Conservation (phyloP, 192 early-diverging fungal species). For the Umbelopsis vinacea region DNA sequence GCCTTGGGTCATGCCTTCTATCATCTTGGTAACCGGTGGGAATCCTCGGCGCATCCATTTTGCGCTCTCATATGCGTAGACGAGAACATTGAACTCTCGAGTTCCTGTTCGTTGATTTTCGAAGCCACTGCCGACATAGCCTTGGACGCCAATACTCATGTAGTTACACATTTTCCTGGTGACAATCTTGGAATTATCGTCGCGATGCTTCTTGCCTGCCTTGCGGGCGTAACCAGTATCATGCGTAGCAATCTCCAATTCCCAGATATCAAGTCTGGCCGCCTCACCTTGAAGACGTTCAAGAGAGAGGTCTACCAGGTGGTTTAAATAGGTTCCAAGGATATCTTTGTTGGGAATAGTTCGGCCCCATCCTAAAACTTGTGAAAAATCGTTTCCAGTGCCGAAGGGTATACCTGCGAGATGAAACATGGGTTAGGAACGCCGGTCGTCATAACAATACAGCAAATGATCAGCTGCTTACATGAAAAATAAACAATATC, state of each 20-base stretch:
- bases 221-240: conserved; percentile 65
- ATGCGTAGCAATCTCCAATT: conserved; percentile 60
- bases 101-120: conserved; percentile 69
- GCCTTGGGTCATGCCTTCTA: conserved; percentile 60
- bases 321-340: conserved; percentile 58
- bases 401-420: conserved; percentile 67
- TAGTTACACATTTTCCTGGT: conserved; percentile 72
- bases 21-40: conserved; percentile 62
- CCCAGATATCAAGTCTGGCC: conserved; percentile 73
- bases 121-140: conserved; percentile 70
- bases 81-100: conserved; percentile 66
- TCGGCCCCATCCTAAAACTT: conserved; percentile 79
- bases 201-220: conserved; percentile 57
- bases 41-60: conserved; percentile 68
- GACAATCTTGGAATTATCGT: conserved; percentile 26
- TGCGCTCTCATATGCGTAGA: conserved; percentile 63
- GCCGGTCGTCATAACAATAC: not conserved
- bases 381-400: conserved; percentile 77
- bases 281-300: conserved; percentile 65
- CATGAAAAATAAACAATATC: conserved; percentile 71
- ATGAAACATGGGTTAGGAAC: not conserved
- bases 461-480: conserved; percentile 9
- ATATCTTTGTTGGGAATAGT: conserved; percentile 60
- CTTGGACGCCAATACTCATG: conserved; percentile 76
- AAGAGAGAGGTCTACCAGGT: conserved; percentile 59